These are phyloP conservation scores for Hypsizygus marmoreus DNA, from an alignment of 768 basidiomycete species.

Conservation along the genomic window DNA sequence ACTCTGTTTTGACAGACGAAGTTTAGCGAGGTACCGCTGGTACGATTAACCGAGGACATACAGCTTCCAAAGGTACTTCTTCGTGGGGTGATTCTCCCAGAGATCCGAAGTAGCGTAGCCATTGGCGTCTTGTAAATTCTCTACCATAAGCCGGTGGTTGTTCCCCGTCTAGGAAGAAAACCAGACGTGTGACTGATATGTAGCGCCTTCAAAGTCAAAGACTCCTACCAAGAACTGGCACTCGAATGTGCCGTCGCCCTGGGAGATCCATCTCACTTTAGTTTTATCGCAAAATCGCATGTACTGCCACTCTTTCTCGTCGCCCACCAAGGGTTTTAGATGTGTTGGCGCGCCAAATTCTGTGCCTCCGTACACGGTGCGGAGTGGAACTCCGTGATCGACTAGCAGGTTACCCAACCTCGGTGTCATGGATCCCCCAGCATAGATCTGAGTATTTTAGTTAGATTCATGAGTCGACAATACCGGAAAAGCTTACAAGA, in stretches of 20 bases:
- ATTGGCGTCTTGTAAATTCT: constrained; percentile 32
- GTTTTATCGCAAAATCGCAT: constrained; percentile 23
- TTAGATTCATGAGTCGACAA: neutral
- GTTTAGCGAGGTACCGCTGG: neutral
- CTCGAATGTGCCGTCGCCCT: constrained; percentile 39
- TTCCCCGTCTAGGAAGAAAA: constrained; percentile 21
- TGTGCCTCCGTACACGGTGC: constrained; percentile 25
- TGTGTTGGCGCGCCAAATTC: constrained; percentile 26
- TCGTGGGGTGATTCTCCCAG: constrained; percentile 36
- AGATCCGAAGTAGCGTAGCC: constrained; percentile 41
- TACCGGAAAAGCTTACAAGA: constrained; percentile 28
- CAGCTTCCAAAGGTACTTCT: constrained; percentile 36
- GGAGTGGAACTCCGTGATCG: constrained; percentile 27
- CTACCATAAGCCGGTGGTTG: constrained; percentile 25
- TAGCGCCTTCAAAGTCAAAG: neutral
- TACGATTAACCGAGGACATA: constrained; percentile 9
- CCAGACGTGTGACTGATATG: neutral
- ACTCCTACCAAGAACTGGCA: constrained; percentile 35
- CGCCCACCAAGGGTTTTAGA: constrained; percentile 4
- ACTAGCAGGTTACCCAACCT: constrained; percentile 31
- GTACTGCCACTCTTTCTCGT: constrained; percentile 34
- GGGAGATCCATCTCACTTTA: constrained; percentile 31
- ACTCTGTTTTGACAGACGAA: constrained; percentile 25
- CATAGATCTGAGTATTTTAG: constrained; percentile 21
- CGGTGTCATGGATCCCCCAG: constrained; percentile 30